Evolutionary conservation across 1,284 basidiomycete species (phyloP).

Genomic region (Puccinia brachypodii): DNA sequence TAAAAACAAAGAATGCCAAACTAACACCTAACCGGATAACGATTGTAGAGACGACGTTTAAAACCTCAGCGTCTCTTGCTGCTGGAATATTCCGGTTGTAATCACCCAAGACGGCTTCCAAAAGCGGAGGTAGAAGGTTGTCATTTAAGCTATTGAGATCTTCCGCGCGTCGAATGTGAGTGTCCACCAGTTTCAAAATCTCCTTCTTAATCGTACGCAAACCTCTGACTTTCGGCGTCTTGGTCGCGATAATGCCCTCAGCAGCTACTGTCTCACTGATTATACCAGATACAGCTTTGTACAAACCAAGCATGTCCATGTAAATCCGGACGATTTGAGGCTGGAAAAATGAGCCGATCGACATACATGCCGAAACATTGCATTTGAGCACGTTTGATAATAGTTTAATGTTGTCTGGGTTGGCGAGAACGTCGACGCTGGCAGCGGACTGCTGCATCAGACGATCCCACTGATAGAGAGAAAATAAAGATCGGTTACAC

Average conservation of each 20-base stretch:
- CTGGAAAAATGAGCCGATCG: slow-evolving; percentile 93
- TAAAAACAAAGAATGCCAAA: not conserved
- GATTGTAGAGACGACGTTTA: slow-evolving; percentile 98
- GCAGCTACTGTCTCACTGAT: slow-evolving; percentile 85
- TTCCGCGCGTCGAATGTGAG: slow-evolving; percentile 93
- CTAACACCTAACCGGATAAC: slow-evolving; percentile 71
- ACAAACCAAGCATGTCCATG: slow-evolving; percentile 96
- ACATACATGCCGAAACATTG: slow-evolving; percentile 95
- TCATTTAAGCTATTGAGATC: slow-evolving; percentile 88
- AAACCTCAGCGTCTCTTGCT: slow-evolving; percentile 92
- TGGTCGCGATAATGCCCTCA: slow-evolving; percentile 81
- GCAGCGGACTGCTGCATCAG: slow-evolving; percentile 93
- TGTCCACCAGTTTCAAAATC: slow-evolving; percentile 90
- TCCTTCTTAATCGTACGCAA: slow-evolving; percentile 98
- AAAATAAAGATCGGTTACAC: not conserved
- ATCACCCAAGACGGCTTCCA: slow-evolving; percentile 95
- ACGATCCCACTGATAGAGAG: slow-evolving; percentile 71
- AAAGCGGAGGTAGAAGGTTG: slow-evolving; percentile 89
- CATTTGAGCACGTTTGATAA: slow-evolving; percentile 97
- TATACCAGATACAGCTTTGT: slow-evolving; percentile 96
- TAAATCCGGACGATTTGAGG: slow-evolving; percentile 96
- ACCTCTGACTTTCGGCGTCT: slow-evolving; percentile 93
- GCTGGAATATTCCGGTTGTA: slow-evolving; percentile 92
- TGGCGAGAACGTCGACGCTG: slow-evolving; percentile 87
- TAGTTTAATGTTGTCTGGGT: slow-evolving; percentile 93